Conservation (phyloP, 805 yeast species). For the Ogataea methylovora region DNA sequence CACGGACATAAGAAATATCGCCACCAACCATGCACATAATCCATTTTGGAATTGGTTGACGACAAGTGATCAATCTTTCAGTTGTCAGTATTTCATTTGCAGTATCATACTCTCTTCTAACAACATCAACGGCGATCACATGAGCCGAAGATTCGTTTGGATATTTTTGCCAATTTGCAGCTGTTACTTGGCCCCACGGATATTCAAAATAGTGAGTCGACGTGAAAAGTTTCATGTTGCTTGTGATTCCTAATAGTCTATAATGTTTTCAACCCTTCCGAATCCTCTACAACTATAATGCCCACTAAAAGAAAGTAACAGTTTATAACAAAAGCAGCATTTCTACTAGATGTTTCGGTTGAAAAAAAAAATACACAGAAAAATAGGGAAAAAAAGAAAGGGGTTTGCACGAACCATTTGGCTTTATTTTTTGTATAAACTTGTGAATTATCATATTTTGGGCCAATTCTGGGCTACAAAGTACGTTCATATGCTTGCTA, state of each 20-base stretch:
- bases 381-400: not conserved
- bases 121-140: constrained; percentile 87
- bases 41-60: constrained; percentile 85
- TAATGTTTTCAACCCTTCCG: too few relatives aligned
- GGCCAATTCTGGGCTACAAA: too few relatives aligned
- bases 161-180: constrained; percentile 94
- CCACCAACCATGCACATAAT: constrained; percentile 66
- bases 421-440: too few relatives aligned
- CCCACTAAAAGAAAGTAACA: too few relatives aligned
- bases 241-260: too few relatives aligned
- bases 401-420: too few relatives aligned
- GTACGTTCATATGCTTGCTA: too few relatives aligned
- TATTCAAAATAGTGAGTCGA: constrained; percentile 66
- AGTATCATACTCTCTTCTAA: constrained; percentile 61
- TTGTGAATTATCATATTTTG: too few relatives aligned
- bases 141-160: constrained; percentile 93
- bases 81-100: constrained; percentile 53
- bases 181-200: constrained; percentile 91
- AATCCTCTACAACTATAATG: too few relatives aligned
- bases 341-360: too few relatives aligned
- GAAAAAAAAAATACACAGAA: not conserved
- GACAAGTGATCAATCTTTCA: constrained; percentile 83
- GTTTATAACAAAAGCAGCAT: too few relatives aligned
- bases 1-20: constrained; percentile 73
- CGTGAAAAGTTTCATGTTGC: constrained; percentile 69